Base-by-base conservation (phyloP, 768 basidiomycete genomes). In the Phylloporus sp. region DNA sequence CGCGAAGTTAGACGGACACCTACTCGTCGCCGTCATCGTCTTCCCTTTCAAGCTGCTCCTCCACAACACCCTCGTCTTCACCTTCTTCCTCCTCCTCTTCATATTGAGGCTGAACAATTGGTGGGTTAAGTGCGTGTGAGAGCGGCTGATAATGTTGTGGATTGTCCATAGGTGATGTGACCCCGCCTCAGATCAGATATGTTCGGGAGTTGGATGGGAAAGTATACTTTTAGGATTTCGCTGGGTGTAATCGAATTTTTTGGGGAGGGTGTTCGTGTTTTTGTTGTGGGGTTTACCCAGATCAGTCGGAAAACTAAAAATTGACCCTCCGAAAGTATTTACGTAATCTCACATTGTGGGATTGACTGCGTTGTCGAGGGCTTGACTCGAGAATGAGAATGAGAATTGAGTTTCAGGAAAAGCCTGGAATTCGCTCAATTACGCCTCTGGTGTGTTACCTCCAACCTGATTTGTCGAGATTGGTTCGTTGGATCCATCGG, bases 141-240 rank as follows among this genome's bases (percentile, higher is more conserved):
- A 90, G 77, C 24, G 88, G 85, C 55, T 88, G 86, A 71, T 90
- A 87, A 56, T 85, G 85, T 65, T 88, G 86, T 49, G 85, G 85
- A 66, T 86, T 86, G 70, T 87, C 76, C 77, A 79, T 76, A 53
- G 22, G 26, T 45, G 42, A 15, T 42, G 29, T 49, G 36, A 46
- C 51, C 49, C n/a, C 45, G 40, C 22, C 47, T 40, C 31, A 36
- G 52, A 57, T 61, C 56, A 52, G 60, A 62, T 65, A 51, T 64
- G 65, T 50, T 57, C 47, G 56, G 43, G 61, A 58, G 56, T 41
- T 44, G 47, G 53, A 59, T 58, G 41, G 51, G 47, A 43, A 46
- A 53, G 51, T 58, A 58, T 51, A 53, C 50, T 52, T 57, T 64
- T 57, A 42, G 44, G 59, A 66, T 57, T 67, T 65, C 57, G 57